Base-by-base conservation (phyloP, 805 yeast species). In the Ogataea methanolica region DNA sequence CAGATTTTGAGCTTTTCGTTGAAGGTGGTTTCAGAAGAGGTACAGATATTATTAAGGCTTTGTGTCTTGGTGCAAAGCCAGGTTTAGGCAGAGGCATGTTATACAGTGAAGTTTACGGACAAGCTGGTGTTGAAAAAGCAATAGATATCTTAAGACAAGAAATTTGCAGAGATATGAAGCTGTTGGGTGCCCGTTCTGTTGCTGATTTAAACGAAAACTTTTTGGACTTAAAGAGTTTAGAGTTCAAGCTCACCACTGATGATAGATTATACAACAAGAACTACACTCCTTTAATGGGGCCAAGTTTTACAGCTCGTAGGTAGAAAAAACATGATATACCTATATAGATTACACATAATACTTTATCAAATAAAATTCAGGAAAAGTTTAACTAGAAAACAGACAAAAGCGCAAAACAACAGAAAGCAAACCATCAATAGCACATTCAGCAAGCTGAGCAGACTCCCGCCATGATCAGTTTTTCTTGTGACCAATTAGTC, bases 101-200 rank as follows among this genome's bases (percentile, higher is more conserved):
- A 33, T 86, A 83, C 59, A 89, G 90, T 36, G 79, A 85, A 81
- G 75, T 86, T 17, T 87, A 86, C 55, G 94, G 95, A 3, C 87
- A 79, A 53, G 79, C 69, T 6, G 95, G 95, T n/a, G 89, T 84
- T 12, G 63, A 61, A 35, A 75, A 75, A 50, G 85, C 88, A 14
- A 74, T 83, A 42, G 79, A 76, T 49, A 69, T 83, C 3, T 68
- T 84, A 59, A 72, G 76, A 48, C 75, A 71, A 35, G 89, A 84
- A 56, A 70, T 83, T 62, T 63, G 66, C 40, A 74, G 79, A 67
- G 78, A 79, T 50, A 79, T 84, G 86, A 72, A 82, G 49, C 68
- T 84, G 22, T 65, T 84, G 45, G 90, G 89, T 2, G 86, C 75
- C 2, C 73, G 70, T 15, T 48, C 50, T 8, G 48, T 60, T 8